Conservation (phyloP, 2,329 filamentous ascomycete species). For the Fusarium falciforme region DNA sequence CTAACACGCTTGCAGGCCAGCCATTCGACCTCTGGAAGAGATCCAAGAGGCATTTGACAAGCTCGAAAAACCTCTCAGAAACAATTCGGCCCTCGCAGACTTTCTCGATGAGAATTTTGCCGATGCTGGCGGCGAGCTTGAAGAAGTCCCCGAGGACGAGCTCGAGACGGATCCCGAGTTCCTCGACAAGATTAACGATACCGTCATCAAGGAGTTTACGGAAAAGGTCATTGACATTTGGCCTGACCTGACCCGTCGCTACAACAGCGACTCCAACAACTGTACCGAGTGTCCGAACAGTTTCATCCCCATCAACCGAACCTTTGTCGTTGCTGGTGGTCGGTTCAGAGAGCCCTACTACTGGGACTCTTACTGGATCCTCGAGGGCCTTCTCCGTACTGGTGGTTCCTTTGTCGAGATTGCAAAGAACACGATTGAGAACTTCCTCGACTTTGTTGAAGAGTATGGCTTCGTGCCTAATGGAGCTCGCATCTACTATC, state of each 20-base stretch:
- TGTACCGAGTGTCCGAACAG: constrained; percentile 72
- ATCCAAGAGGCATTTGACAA: constrained; percentile 71
- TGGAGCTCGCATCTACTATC: constrained; percentile 74
- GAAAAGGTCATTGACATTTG: constrained; percentile 75
- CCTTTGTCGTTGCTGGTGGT: constrained; percentile 78
- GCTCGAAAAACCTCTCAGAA: constrained; percentile 69
- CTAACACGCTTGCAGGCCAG: constrained; percentile 59
- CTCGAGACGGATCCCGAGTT: constrained; percentile 69
- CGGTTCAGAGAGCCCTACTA: constrained; percentile 78
- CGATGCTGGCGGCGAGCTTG: constrained; percentile 71
- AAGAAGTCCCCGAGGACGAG: constrained; percentile 61
- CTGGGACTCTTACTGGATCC: constrained; percentile 78
- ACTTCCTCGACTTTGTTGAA: constrained; percentile 75
- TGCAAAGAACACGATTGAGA: constrained; percentile 75
- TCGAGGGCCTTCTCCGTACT: constrained; percentile 73
- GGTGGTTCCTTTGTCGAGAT: constrained; percentile 72
- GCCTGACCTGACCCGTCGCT: constrained; percentile 73
- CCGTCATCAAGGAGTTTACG: constrained; percentile 70
- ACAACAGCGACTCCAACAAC: constrained; percentile 61
- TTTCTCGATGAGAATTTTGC: constrained; percentile 74
- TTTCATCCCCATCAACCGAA: constrained; percentile 74
- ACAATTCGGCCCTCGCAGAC: constrained; percentile 70
- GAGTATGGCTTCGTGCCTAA: constrained; percentile 75
- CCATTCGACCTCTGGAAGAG: constrained; percentile 67
- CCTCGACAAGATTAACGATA: constrained; percentile 66